A percentile compares a stretch with the other conserved stretches of the same genome.
These are phyloP conservation scores for Aureobasidium lini DNA, from an alignment of 2,329 filamentous ascomycete genomes.

Conservation along the genomic window DNA sequence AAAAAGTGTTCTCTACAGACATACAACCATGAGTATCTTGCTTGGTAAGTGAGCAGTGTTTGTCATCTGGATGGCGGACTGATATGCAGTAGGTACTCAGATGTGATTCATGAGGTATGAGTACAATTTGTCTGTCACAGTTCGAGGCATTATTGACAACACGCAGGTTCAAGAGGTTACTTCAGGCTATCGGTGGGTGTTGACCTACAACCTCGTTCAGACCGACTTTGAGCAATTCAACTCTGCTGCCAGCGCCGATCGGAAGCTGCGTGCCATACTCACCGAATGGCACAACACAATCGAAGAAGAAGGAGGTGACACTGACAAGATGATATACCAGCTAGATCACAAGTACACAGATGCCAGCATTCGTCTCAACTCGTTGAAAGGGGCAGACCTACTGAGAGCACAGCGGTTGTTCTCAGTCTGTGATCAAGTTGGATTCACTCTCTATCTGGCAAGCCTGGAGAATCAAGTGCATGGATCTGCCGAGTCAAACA, in stretches of 20 bases:
- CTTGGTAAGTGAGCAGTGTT: conserved; percentile 23
- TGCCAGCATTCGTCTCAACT: conserved; percentile 18
- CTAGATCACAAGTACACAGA: conserved; percentile 25
- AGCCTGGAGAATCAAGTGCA: conserved; percentile 13
- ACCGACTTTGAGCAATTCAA: not conserved
- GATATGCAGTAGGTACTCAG: conserved; percentile 39
- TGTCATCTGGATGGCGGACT: not conserved
- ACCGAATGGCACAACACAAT: not conserved
- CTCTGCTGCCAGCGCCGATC: not conserved
- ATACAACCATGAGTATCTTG: conserved; percentile 23
- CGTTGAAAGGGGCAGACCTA: conserved; percentile 23
- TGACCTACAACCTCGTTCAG: conserved; percentile 48
- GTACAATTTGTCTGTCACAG: not conserved
- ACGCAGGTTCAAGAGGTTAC: conserved; percentile 30
- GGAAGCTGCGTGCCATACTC: not conserved
- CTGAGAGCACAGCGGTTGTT: conserved; percentile 18
- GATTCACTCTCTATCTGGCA: conserved; percentile 19
- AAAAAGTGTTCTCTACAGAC: conserved; percentile 20
- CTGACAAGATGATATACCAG: conserved; percentile 18
- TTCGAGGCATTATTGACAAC: not conserved
- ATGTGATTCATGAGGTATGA: conserved; percentile 44
- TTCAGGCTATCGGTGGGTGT: conserved; percentile 43
- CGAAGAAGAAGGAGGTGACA: not conserved
- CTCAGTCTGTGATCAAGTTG: conserved; percentile 18
- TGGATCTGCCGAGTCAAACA: not conserved